phyloP scores from a whole-genome alignment of 2,329 filamentous ascomycete genomes.

The Ophiostoma himal-ulmi region DNA sequence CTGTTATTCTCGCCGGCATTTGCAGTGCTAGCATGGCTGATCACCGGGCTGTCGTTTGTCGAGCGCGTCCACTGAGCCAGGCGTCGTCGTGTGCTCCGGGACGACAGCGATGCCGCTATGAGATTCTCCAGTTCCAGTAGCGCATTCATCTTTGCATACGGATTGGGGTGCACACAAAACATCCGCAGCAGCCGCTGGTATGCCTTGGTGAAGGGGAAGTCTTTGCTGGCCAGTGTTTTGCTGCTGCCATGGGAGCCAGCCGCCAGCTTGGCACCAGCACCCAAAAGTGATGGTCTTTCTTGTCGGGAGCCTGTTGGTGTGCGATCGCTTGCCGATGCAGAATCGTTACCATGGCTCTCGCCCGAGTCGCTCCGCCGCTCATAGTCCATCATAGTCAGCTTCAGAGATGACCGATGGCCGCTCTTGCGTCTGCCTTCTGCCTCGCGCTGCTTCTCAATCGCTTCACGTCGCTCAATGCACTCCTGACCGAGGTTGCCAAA shows the following conservation, averaged over 20 bases:
- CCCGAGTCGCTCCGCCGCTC: conserved; percentile 63
- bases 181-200: conserved; percentile 75
- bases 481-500: conserved; percentile 64
- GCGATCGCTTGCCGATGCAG: conserved; percentile 34
- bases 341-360: conserved; percentile 38
- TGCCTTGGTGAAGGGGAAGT: conserved; percentile 75
- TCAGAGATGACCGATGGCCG: conserved; percentile 33
- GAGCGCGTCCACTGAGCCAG: conserved; percentile 35
- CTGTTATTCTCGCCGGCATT: background rate
- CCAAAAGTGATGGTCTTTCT: background rate
- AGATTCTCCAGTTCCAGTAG: conserved; percentile 78
- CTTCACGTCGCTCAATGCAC: conserved; percentile 57
- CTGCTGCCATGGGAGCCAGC: background rate
- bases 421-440: conserved; percentile 31
- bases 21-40: conserved; percentile 13
- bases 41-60: conserved; percentile 19
- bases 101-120: conserved; percentile 67
- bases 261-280: background rate
- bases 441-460: conserved; percentile 43
- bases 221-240: conserved; percentile 32
- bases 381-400: conserved; percentile 53
- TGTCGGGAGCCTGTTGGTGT: conserved; percentile 19
- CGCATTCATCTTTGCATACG: conserved; percentile 75
- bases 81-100: conserved; percentile 41
- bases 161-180: conserved; percentile 85